Evolutionary conservation across 2,329 filamentous ascomycete genomes (phyloP), one percentile per base, ranked within the genome.

Genomic region (Coniosporium tulheliwenetii): DNA sequence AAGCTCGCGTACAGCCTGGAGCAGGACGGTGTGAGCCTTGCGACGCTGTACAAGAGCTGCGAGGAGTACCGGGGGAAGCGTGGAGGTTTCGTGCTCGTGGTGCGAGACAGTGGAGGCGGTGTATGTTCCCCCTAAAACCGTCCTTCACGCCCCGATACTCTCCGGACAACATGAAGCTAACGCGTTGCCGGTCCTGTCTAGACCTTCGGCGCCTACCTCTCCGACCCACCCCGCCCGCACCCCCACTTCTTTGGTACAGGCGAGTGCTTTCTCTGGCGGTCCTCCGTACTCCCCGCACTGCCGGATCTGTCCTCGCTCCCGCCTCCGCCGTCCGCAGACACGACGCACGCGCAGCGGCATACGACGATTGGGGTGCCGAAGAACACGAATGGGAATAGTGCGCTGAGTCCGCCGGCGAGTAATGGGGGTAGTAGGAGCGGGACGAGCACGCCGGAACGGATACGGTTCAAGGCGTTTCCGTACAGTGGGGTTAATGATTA

Each of bases 401-500:
- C 30, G 37, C 39, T 7, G 38, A 15, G 29, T 41, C 34, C 39
- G 36, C 31, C 37, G 37, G 33, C 35, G 16, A 45, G 47, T 10
- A 46, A 48, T 12, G 39, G 43, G 2, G n/a, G 44, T 13, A 40
- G 56, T 32, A 52, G 57, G 42, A 66, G 61, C 49, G 63, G 69
- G 2, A 62, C 71, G 1, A 71, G 69, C 19, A 76, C 77, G 3
- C 74, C 77, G 4, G 83, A 89, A 45, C 72, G 77, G 19, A 85
- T 96, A 49, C 78, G 91, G 14, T 98, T 98, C 71, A 95, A 94
- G 62, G 89, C 89, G 0, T 98, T 96, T 52, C 87, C 89, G 0
- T 96, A 95, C 55, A 93, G 83, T 42, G 91, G 91, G 5, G 75
- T 93, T 34, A 96, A 98, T 58, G 91, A 96, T 60, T 98, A 93